A percentile compares a stretch with the other conserved stretches of the same genome.
phyloP scores from a whole-genome alignment of 345 rosid species.

The Eucalyptus tenuipes region DNA sequence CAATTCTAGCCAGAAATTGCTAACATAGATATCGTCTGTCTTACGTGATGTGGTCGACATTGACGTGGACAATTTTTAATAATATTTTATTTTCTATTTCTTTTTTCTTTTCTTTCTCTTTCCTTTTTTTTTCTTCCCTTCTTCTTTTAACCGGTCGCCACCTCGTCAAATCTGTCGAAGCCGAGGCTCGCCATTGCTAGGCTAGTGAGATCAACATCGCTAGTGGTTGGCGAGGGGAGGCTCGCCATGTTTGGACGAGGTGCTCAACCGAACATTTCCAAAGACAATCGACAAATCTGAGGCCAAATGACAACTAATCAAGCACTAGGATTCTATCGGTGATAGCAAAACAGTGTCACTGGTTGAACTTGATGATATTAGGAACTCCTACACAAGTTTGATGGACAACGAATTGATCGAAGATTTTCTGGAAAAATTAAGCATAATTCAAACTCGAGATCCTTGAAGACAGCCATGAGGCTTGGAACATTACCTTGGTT shows the following conservation, averaged over 20 bases:
- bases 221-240: not conserved
- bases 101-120: too few species aligned
- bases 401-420: not conserved
- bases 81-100: too few species aligned
- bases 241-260: not conserved
- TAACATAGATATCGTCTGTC: too few species aligned
- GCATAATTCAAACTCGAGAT: not conserved
- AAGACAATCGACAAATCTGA: not conserved
- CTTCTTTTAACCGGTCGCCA: not conserved
- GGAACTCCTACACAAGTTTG: not conserved
- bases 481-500: not conserved
- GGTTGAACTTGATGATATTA: not conserved
- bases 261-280: not conserved
- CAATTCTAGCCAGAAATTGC: too few species aligned
- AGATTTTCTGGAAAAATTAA: not conserved
- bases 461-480: not conserved
- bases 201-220: not conserved
- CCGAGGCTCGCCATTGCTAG: fast-evolving
- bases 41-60: not conserved
- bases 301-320: not conserved
- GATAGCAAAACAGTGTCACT: not conserved
- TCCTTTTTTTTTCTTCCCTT: not conserved
- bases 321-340: not conserved
- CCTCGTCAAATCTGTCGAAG: not conserved
- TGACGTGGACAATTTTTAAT: too few species aligned